phyloP scores from a whole-genome alignment of 306 rosid species.

The Prunus fruticosa region DNA sequence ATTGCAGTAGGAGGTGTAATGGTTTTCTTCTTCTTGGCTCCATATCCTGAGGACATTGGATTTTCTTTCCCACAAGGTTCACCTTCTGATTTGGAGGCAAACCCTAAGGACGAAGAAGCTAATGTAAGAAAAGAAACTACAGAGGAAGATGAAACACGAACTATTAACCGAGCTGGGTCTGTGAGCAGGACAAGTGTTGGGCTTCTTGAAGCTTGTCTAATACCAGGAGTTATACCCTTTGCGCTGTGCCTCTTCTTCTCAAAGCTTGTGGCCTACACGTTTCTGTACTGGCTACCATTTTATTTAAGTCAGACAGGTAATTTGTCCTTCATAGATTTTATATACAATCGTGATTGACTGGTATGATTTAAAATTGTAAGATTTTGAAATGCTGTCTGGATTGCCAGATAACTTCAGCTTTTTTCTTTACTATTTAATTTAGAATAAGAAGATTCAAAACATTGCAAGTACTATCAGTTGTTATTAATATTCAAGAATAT shows the following conservation, averaged over 20 bases:
- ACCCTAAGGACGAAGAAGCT: constrained; percentile 42
- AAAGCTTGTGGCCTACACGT: constrained; percentile 86
- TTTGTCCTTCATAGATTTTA: constrained; percentile 3
- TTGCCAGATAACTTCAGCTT: background rate
- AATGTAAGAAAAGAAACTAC: constrained; percentile 6
- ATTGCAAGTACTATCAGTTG: background rate
- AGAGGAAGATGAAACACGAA: constrained; percentile 6
- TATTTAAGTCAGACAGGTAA: constrained; percentile 77
- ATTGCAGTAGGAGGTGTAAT: constrained; percentile 57
- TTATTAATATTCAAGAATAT: background rate
- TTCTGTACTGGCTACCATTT: constrained; percentile 80
- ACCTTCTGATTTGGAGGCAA: constrained; percentile 17
- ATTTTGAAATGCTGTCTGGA: background rate
- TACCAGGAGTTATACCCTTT: constrained; percentile 79
- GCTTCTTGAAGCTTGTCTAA: constrained; percentile 59
- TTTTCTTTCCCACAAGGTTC: constrained; percentile 29
- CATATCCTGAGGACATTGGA: constrained; percentile 70
- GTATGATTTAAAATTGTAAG: background rate
- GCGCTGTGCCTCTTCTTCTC: constrained; percentile 82
- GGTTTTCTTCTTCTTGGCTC: constrained; percentile 59
- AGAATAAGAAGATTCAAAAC: background rate
- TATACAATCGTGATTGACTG: background rate
- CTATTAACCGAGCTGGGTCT: constrained; percentile 19
- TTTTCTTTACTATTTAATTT: background rate
- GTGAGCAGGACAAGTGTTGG: constrained; percentile 51